phyloP scores from a whole-genome alignment of 2,329 filamentous ascomycete species.

The Fusarium tupiense region DNA sequence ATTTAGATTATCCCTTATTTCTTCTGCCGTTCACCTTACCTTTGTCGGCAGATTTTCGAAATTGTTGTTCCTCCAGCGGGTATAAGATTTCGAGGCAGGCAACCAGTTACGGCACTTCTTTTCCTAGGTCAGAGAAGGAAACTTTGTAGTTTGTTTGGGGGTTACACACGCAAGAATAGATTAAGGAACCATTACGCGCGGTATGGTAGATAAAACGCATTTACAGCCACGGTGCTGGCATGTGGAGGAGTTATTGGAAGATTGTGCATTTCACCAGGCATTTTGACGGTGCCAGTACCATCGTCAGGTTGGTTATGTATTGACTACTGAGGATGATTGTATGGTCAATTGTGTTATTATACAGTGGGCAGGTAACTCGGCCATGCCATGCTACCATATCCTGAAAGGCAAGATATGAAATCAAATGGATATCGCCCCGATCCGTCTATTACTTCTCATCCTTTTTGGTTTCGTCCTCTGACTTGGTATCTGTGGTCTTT shows the following conservation, averaged over 20 bases:
- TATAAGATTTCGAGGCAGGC: not conserved
- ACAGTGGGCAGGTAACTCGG: not conserved
- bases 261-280: not conserved
- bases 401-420: not conserved
- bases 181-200: not conserved
- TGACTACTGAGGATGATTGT: not conserved
- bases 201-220: not conserved
- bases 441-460: constrained; percentile 25
- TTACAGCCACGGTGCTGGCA: not conserved
- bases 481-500: not conserved
- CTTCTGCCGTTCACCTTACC: not conserved
- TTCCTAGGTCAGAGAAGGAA: not conserved
- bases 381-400: constrained; percentile 3
- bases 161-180: not conserved
- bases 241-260: not conserved
- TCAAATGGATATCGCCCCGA: constrained; percentile 5
- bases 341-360: constrained; percentile 21
- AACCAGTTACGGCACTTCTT: not conserved
- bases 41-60: not conserved
- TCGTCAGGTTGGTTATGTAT: not conserved
- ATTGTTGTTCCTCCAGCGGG: not conserved
- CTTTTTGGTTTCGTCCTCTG: constrained; percentile 13
- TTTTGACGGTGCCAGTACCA: not conserved
- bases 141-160: not conserved
- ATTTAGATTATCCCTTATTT: not conserved